Percentiles rank a stretch among this genome's conserved stretches.
These are phyloP conservation scores for Apophysomyces sp. DNA, from an alignment of 371 early-diverging fungal genomes.

Conservation along the genomic window DNA sequence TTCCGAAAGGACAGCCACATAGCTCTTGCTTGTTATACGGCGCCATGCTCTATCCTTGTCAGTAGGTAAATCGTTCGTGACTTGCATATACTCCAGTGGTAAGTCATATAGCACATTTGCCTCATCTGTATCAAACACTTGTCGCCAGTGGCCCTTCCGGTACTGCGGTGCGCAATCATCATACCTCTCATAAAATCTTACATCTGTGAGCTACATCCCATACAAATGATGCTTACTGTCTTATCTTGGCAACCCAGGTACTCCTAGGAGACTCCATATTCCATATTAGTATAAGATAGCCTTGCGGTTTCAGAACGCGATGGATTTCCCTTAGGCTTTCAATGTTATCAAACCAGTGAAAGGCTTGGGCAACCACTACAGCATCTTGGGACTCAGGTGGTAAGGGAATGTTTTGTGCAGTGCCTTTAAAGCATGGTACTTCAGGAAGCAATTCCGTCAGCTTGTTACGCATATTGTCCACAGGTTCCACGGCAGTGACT, in stretches of 20 bases:
- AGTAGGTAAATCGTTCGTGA: constrained; percentile 17
- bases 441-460: constrained; percentile 21
- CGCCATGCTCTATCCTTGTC: constrained; percentile 23
- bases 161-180: constrained; percentile 39
- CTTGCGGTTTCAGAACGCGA: constrained; percentile 44
- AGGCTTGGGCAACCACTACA: constrained; percentile 54
- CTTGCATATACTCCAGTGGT: constrained; percentile 23
- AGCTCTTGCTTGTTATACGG: constrained; percentile 43
- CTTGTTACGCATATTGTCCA: constrained; percentile 41
- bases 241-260: constrained; percentile 35
- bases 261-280: constrained; percentile 47
- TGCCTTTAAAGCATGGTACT: constrained; percentile 35
- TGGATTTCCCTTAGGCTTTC: constrained; percentile 44
- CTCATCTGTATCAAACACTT: constrained; percentile 30
- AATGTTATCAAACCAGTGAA: constrained; percentile 59
- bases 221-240: constrained; percentile 19
- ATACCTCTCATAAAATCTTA: constrained; percentile 32
- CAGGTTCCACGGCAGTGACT: constrained; percentile 51
- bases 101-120: constrained; percentile 19
- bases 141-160: constrained; percentile 33
- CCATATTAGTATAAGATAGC: constrained; percentile 45
- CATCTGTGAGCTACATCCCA: background rate
- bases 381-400: constrained; percentile 36
- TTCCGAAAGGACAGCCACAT: constrained; percentile 34
- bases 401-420: constrained; percentile 44